Percentiles rank a stretch among this genome's conserved stretches.
Conservation (phyloP, 352 stramenopile species). For the Pilasporangium apinafurcum region DNA sequence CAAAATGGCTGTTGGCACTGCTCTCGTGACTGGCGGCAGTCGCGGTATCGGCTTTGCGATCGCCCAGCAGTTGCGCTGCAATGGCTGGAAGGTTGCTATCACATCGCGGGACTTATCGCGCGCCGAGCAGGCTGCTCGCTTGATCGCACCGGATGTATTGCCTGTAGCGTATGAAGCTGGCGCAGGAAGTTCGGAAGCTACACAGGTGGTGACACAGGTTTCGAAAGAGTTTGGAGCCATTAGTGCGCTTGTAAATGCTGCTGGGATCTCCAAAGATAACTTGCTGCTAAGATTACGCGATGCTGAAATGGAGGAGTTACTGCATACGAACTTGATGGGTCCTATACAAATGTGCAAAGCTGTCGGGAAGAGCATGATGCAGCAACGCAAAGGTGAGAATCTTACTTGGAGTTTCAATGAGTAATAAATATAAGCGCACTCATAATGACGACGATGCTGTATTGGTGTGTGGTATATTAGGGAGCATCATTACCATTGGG, state of each 20-base stretch:
- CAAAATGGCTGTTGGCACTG: no score
- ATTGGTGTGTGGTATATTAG: conserved; percentile 4
- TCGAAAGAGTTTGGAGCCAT: conserved; percentile 26
- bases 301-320: conserved; percentile 53
- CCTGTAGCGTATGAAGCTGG: conserved; percentile 7
- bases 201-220: conserved; percentile 37
- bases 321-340: conserved; percentile 73
- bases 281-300: conserved; percentile 62
- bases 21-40: conserved; percentile 75
- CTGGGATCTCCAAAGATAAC: conserved; percentile 60
- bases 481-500: conserved; percentile 80
- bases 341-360: conserved; percentile 72
- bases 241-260: conserved; percentile 67
- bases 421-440: not conserved
- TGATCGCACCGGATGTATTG: conserved; percentile 21
- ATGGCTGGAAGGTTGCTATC: conserved; percentile 67
- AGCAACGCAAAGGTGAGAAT: conserved; percentile 32
- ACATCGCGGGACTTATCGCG: conserved; percentile 56
- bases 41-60: conserved; percentile 76
- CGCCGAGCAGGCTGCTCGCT: conserved; percentile 37
- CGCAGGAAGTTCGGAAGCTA: conserved; percentile 10
- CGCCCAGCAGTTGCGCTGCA: conserved; percentile 46
- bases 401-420: not conserved
- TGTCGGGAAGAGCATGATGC: conserved; percentile 72
- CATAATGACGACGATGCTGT: not conserved